phyloP scores from a whole-genome alignment of 495 filamentous ascomycete genomes.

The Neurospora sp. region DNA sequence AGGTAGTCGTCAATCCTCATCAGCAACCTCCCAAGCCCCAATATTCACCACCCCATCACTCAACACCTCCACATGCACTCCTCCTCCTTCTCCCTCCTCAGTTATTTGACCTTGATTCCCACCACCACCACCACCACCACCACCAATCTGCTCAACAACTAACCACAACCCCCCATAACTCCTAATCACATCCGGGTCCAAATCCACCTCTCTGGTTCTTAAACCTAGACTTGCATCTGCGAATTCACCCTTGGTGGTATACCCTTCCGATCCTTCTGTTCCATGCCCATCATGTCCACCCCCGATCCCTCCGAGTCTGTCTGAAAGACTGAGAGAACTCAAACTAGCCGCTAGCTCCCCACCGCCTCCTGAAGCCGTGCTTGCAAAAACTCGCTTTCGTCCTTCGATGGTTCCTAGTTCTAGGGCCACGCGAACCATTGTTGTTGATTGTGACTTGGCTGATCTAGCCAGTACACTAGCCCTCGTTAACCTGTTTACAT shows the following conservation, averaged over 20 bases:
- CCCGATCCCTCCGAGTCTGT: not conserved
- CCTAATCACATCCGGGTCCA: constrained; percentile 44
- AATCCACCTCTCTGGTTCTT: constrained; percentile 59
- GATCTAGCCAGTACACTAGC: constrained; percentile 38
- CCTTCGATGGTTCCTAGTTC: constrained; percentile 42
- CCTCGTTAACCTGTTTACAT: constrained; percentile 44
- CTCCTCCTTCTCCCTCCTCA: constrained; percentile 26
- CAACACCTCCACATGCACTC: constrained; percentile 59
- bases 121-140: constrained; percentile 8
- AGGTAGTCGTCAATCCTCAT: constrained; percentile 18
- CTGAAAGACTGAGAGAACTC: not conserved
- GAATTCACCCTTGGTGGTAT: constrained; percentile 43
- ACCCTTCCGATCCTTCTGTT: constrained; percentile 23
- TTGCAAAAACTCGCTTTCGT: not conserved
- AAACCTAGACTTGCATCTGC: constrained; percentile 58
- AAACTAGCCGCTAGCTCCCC: not conserved
- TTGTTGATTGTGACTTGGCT: not conserved
- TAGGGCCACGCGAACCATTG: constrained; percentile 51
- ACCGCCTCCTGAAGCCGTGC: not conserved
- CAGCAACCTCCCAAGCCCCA: constrained; percentile 41
- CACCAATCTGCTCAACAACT: constrained; percentile 64
- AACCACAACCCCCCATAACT: constrained; percentile 54
- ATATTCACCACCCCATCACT: constrained; percentile 57
- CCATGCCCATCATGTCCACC: not conserved
- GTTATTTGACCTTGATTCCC: not conserved